Base-by-base conservation (phyloP, 2,329 filamentous ascomycete species). In the Colletotrichum magnum region DNA sequence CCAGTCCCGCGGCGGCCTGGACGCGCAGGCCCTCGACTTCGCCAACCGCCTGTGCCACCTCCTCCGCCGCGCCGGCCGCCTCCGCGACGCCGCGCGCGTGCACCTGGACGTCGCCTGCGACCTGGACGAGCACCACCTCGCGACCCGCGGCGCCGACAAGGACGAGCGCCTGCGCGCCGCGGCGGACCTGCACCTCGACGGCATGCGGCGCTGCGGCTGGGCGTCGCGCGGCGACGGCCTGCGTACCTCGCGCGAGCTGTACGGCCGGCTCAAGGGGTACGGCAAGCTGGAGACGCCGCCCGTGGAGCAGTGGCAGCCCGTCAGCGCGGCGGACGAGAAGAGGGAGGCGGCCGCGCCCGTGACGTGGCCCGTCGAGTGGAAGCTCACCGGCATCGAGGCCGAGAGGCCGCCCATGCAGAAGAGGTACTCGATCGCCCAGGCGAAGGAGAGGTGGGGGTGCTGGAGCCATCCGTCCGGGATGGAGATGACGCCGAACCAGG, bases 1-100 rank as follows among this genome's bases (percentile, higher is more conserved):
- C 1, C 75, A 77, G 53, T 74, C 74, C 52, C 77, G 76, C 9
- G 78, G 78, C 48, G 74, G 74, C 28, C 74, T 79, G 26, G 75
- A 79, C 69, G 52, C 54, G 2, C 72, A 77, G 47, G 72, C 77
- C 1, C 73, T 79, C 16, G 69, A 73, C 10, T 75, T 76, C 69
- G 69, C 74, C 43, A 63, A 77, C 69, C 76, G 78, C 62, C 73
- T 80, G 0, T 73, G 75, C 2, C 73, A 74, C 15, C 74, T 80
- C 24, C 75, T 77, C 21, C 50, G 72, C 2, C 71, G 74, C 24
- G 74, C 73, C 21, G 59, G 72, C 12, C 77, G 76, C 7, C 56
- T 74, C 10, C 73, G 75, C 12, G 76, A 78, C 9, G 77, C 77
- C 21, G 75, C 75, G 47, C 72, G 60, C 18, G 69, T 80, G 32